Conservation (phyloP, 2,329 filamentous ascomycete species). For the Cordyceps tenuipes region DNA sequence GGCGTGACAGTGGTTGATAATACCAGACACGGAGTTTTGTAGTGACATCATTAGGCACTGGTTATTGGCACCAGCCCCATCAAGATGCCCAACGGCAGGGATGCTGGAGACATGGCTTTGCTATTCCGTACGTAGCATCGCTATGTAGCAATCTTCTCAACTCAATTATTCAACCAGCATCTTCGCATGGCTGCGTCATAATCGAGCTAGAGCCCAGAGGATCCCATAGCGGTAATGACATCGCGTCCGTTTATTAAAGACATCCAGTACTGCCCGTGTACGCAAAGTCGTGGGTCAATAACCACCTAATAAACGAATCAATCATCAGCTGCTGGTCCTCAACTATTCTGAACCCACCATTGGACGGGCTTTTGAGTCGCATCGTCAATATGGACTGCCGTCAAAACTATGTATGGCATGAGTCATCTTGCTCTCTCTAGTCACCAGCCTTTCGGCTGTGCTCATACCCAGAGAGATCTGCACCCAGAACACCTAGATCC, state of each 20-base stretch:
- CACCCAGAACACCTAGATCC: slow-evolving; percentile 68
- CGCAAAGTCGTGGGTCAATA: slow-evolving; percentile 61
- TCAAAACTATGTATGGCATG: slow-evolving; percentile 93
- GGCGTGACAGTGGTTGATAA: neutral
- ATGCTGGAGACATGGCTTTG: neutral
- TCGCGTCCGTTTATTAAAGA: slow-evolving; percentile 59
- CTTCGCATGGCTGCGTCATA: slow-evolving; percentile 2
- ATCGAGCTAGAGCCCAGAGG: slow-evolving; percentile 64
- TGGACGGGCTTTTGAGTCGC: slow-evolving; percentile 54
- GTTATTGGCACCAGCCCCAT: neutral
- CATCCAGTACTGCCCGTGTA: slow-evolving; percentile 56
- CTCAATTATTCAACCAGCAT: neutral
- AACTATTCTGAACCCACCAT: slow-evolving; percentile 85
- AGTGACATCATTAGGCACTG: neutral
- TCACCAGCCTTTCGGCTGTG: slow-evolving; percentile 66
- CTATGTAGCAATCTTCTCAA: neutral
- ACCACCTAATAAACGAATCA: slow-evolving; percentile 83
- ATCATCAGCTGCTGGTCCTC: slow-evolving; percentile 62
- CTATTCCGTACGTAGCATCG: neutral
- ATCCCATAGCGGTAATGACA: slow-evolving; percentile 70
- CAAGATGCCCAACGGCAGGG: neutral
- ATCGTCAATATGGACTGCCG: slow-evolving; percentile 69
- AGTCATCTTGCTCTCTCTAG: slow-evolving; percentile 75
- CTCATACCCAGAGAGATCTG: slow-evolving; percentile 62
- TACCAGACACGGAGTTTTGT: neutral